A percentile compares a stretch with the other conserved stretches of the same genome.
phyloP scores from a whole-genome alignment of 768 basidiomycete species.

The Podaxis rugospora region DNA sequence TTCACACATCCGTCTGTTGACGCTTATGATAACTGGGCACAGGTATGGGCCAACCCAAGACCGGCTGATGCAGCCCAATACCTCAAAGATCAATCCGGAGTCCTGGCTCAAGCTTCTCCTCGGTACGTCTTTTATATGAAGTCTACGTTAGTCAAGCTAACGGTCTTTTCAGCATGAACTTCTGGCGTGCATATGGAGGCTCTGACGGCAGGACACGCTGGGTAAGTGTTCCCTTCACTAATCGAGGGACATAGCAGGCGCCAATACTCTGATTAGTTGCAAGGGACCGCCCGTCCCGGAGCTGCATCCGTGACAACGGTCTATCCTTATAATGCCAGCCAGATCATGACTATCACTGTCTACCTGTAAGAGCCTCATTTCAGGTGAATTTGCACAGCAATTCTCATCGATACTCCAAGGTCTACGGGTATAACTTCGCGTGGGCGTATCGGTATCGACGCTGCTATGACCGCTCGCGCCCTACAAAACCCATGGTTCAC shows the following conservation, averaged over 20 bases:
- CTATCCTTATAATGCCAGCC: conserved; percentile 48
- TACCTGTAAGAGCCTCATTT: conserved; percentile 38
- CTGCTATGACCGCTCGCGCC: conserved; percentile 41
- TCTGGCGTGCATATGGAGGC: conserved; percentile 52
- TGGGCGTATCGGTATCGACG: conserved; percentile 59
- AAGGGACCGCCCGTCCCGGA: conserved; percentile 63
- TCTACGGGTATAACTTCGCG: conserved; percentile 59
- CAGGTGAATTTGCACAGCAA: neutral
- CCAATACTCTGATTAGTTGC: conserved; percentile 29
- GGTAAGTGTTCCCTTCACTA: conserved; percentile 24
- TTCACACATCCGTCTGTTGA: conserved; percentile 63
- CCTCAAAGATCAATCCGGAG: conserved; percentile 45
- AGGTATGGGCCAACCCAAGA: conserved; percentile 50
- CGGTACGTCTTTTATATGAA: conserved; percentile 27
- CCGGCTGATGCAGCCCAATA: conserved; percentile 56
- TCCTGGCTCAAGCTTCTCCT: conserved; percentile 54
- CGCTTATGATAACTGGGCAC: conserved; percentile 61
- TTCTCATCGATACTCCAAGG: conserved; percentile 19
- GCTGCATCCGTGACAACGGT: conserved; percentile 46
- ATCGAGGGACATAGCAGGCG: neutral
- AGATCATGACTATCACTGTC: conserved; percentile 59
- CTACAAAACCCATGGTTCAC: conserved; percentile 55
- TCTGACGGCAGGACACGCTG: conserved; percentile 45
- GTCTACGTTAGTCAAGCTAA: neutral
- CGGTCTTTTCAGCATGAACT: conserved; percentile 31